Percentiles rank a stretch among this genome's conserved stretches.
These are phyloP conservation scores for Xylaria venustula DNA, from an alignment of 495 filamentous ascomycete genomes.

Conservation along the genomic window DNA sequence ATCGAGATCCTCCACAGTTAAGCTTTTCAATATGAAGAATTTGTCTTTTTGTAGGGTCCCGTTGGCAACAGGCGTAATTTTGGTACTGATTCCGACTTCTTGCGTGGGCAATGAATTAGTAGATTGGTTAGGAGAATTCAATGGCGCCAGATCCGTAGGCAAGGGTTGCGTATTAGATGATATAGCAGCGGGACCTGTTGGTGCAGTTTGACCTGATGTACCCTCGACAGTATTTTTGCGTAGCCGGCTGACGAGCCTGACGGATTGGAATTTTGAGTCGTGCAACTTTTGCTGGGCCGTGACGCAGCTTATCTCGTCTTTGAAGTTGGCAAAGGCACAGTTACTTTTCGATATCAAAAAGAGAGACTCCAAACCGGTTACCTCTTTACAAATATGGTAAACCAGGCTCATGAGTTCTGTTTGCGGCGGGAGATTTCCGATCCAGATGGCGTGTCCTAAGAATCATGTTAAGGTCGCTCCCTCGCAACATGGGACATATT, in stretches of 20 bases:
- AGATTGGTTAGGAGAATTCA: constrained; percentile 17
- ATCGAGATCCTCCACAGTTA: constrained; percentile 93
- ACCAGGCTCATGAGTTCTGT: constrained; percentile 79
- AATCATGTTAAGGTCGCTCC: neutral
- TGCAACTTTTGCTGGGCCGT: constrained; percentile 83
- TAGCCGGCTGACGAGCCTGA: constrained; percentile 87
- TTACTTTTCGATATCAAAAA: constrained; percentile 97
- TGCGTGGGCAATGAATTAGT: constrained; percentile 18
- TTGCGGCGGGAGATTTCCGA: constrained; percentile 87
- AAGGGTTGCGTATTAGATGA: constrained; percentile 23
- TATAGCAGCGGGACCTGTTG: constrained; percentile 52
- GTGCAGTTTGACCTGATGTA: constrained; percentile 46
- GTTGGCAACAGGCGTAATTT: constrained; percentile 14
- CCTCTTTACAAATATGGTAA: constrained; percentile 84
- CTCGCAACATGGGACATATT: neutral
- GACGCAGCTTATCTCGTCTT: constrained; percentile 71
- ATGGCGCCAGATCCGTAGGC: constrained; percentile 15
- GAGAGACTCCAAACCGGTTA: constrained; percentile 81
- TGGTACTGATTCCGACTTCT: constrained; percentile 14
- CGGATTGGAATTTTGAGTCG: constrained; percentile 84
- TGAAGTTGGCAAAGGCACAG: constrained; percentile 97
- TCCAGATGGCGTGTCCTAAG: constrained; percentile 88
- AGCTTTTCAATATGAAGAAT: constrained; percentile 91
- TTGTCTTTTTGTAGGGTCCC: constrained; percentile 55
- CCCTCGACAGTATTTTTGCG: constrained; percentile 61